Evolutionary conservation across 2,329 filamentous ascomycete species (phyloP), one percentile per base, ranked within the genome.

Genomic region (Colletotrichum orbiculare): DNA sequence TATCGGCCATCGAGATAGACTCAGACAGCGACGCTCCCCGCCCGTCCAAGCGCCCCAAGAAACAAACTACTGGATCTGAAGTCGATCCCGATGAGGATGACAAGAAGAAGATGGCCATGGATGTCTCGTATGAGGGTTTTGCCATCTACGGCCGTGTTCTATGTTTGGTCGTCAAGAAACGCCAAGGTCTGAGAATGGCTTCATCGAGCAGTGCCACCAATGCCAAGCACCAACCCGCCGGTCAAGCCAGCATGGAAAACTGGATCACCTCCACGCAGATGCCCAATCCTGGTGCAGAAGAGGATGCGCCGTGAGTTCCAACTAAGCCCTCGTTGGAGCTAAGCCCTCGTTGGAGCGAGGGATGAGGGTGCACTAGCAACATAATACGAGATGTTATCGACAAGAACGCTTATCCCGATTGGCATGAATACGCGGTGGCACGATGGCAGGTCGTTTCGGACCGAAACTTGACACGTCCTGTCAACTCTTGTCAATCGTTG

Each of bases 61-160:
- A 75, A 73, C 80, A 79, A 42, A 73, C 71, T 49, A 73, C 71
- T 39, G 64, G 66, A 38, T 71, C 60, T 39, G 68, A 58, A 8
- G 74, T 73, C 50, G 73, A 73, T 33, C 78, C 74, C 15, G 75
- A 74, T 15, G 75, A 76, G 9, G 89, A 91, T 62, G 91, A 97
- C 73, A 96, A 97, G 80, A 97, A 99, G 82, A 98, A 97, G 77
- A 80, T 97, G 71, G 87, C 86, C 17, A 87, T 97, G 81, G 90
- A 91, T 67, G 96, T 95, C 34, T 90, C 89, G 12, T 99, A 98
- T 78, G 94, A 98, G 73, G 95, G 96, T 8, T 98, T 98, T 79
- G 92, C 91, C 71, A 97, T 99, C 73, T 97, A 97, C 79, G 94
- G 96, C 10, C 91, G 93, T 70, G 93, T 97, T 50, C 82, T 99